phyloP scores from a whole-genome alignment of 2,329 filamentous ascomycete species.

The Tolypocladium tropicale region DNA sequence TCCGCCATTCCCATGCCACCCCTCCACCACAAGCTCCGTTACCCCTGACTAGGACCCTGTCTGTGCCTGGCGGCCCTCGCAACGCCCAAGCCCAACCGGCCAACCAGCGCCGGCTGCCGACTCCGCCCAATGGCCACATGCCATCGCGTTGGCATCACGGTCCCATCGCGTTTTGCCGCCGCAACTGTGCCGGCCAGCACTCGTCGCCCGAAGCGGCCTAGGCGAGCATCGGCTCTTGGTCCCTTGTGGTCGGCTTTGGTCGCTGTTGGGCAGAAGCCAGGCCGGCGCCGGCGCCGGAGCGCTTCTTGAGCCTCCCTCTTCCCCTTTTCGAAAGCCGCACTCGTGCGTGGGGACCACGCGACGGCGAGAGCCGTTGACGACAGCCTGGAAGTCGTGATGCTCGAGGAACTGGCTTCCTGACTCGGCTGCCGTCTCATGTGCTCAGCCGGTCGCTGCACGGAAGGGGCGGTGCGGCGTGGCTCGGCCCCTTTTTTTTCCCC shows the following conservation, averaged over 20 bases:
- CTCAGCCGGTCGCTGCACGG: not conserved
- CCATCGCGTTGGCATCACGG: constrained; percentile 1
- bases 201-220: constrained; percentile 4
- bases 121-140: constrained; percentile 7
- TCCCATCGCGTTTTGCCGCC: not conserved
- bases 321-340: not conserved
- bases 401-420: not conserved
- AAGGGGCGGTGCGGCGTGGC: not conserved
- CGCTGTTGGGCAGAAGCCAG: not conserved
- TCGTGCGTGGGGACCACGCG: not conserved
- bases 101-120: constrained; percentile 5
- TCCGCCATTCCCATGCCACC: not conserved
- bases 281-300: not conserved
- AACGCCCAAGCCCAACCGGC: constrained; percentile 1
- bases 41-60: constrained; percentile 11
- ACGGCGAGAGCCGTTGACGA: not conserved
- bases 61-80: constrained; percentile 3
- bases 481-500: not conserved
- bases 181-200: not conserved
- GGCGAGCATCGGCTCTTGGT: constrained; percentile 3
- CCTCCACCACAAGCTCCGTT: constrained; percentile 3
- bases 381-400: not conserved
- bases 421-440: not conserved
- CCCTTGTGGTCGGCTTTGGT: not conserved
- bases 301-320: not conserved